These are phyloP conservation scores for Nakataea oryzae DNA, from an alignment of 2,329 filamentous ascomycete genomes.

Conservation along the genomic window DNA sequence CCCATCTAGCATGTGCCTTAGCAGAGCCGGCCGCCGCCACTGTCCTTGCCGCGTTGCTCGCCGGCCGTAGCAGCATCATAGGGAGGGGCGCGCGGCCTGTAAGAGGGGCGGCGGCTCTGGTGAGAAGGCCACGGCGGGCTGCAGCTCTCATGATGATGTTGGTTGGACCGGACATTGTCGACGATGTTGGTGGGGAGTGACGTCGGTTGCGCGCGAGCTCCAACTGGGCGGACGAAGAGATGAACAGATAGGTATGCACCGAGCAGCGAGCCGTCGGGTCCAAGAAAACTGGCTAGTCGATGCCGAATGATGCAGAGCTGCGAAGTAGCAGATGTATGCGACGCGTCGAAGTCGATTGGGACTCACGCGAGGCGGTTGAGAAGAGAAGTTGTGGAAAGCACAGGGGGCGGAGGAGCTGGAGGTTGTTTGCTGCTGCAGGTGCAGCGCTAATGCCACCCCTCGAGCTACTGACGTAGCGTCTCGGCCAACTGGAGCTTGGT, in stretches of 20 bases:
- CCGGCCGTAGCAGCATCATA: neutral
- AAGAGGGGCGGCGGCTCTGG: no score
- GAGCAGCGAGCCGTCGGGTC: neutral
- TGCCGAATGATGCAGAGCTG: neutral
- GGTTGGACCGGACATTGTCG: neutral
- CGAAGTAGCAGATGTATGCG: neutral
- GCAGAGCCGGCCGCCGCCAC: no score
- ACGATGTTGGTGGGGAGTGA: neutral
- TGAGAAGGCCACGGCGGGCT: neutral
- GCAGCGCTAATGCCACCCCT: neutral
- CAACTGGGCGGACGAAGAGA: neutral
- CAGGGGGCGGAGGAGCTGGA: neutral
- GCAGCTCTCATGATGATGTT: neutral
- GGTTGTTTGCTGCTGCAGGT: neutral
- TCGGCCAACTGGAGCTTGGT: neutral
- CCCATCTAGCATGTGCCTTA: neutral
- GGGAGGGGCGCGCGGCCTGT: no score
- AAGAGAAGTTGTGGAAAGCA: neutral
- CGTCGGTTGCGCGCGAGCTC: neutral
- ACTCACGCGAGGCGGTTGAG: neutral
- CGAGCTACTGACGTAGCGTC: neutral
- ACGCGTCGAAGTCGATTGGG: neutral
- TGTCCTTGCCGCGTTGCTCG: neutral
- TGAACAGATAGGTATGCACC: neutral
- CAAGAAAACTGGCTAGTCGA: neutral